Evolutionary conservation across 2,329 filamentous ascomycete species (phyloP).

Genomic region (Arthrobotrys sinensis): DNA sequence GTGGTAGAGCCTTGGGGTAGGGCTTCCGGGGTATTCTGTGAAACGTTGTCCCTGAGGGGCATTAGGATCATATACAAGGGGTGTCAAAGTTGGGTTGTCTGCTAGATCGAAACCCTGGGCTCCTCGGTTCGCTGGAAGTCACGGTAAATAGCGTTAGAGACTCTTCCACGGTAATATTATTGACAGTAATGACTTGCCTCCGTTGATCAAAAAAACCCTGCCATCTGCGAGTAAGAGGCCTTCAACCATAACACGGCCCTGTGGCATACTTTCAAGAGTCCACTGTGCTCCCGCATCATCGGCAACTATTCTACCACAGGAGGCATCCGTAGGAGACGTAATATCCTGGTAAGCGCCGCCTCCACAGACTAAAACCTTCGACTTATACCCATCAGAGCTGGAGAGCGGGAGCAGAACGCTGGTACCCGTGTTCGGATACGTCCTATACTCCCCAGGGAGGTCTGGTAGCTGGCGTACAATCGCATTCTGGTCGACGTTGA

Average conservation of each 20-base stretch:
- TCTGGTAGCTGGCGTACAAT: slow-evolving; percentile 71
- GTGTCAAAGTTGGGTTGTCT: slow-evolving; percentile 72
- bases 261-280: slow-evolving; percentile 75
- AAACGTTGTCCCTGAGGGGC: slow-evolving; percentile 72
- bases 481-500: slow-evolving; percentile 70
- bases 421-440: slow-evolving; percentile 75
- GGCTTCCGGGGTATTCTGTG: slow-evolving; percentile 68
- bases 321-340: slow-evolving; percentile 74
- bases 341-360: slow-evolving; percentile 75
- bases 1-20: slow-evolving; percentile 74
- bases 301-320: slow-evolving; percentile 73
- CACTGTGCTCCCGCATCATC: slow-evolving; percentile 70
- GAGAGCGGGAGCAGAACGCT: slow-evolving; percentile 73
- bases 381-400: slow-evolving; percentile 71
- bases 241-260: slow-evolving; percentile 75
- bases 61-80: slow-evolving; percentile 74
- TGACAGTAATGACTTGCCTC: slow-evolving; percentile 65
- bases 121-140: slow-evolving; percentile 69
- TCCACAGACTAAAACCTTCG: slow-evolving; percentile 74
- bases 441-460: slow-evolving; percentile 73
- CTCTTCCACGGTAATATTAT: neutral
- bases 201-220: slow-evolving; percentile 75
- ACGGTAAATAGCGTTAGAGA: slow-evolving; percentile 5
- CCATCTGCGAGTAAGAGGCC: slow-evolving; percentile 75
- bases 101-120: slow-evolving; percentile 76